A percentile compares a stretch with the other conserved stretches of the same genome.
phyloP scores from a whole-genome alignment of 108 stramenopile species.

The Cyclostephanos tholiformis region DNA sequence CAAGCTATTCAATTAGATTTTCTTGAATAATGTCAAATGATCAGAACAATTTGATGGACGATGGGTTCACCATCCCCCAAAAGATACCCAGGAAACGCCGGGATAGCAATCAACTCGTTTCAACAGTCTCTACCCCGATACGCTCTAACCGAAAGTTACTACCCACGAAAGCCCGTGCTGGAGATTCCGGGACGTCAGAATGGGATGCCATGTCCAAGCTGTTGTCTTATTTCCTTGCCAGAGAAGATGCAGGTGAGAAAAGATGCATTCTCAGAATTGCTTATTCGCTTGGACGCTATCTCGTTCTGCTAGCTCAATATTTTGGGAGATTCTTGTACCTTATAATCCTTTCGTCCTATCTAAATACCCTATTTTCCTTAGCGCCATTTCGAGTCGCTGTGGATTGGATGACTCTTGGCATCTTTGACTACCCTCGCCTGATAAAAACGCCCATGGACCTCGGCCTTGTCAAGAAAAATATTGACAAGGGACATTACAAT shows the following conservation, averaged over 20 bases:
- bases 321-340: background rate
- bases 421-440: conserved; percentile 92
- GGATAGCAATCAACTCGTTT: background rate
- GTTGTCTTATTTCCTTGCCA: conserved; percentile 62
- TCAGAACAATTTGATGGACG: conserved; percentile 13
- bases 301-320: conserved; percentile 1
- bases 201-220: conserved; percentile 70
- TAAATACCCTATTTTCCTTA: conserved; percentile 15
- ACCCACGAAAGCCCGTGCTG: conserved; percentile 7
- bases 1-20: background rate
- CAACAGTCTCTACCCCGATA: background rate
- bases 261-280: background rate
- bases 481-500: conserved; percentile 75
- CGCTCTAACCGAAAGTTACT: conserved; percentile 1
- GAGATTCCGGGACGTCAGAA: conserved; percentile 17
- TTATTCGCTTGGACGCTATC: background rate
- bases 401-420: conserved; percentile 92
- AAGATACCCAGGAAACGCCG: conserved; percentile 16
- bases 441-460: conserved; percentile 97
- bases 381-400: conserved; percentile 96
- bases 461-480: conserved; percentile 83
- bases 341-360: background rate
- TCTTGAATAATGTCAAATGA: conserved; percentile 11
- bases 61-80: conserved; percentile 42
- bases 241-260: conserved; percentile 73